Conservation (phyloP, 2,329 filamentous ascomycete species). For the Tolypocladium cylindrosporum region DNA sequence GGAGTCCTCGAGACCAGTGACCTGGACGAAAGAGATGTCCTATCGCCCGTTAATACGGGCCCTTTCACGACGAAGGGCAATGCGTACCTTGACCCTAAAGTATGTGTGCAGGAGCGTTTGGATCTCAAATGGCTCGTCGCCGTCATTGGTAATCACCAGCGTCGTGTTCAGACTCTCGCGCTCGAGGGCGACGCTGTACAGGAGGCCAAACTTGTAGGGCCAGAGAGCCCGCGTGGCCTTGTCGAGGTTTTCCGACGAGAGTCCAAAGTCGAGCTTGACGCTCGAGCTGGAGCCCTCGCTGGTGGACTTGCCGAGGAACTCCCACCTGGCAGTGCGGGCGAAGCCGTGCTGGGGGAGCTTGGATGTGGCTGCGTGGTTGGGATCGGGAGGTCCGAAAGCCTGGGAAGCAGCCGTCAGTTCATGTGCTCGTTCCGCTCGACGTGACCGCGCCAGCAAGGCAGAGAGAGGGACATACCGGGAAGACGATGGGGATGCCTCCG, state of each 20-base stretch:
- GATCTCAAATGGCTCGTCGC: slow-evolving; percentile 73
- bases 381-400: slow-evolving; percentile 79
- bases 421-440: not conserved
- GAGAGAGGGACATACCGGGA: slow-evolving; percentile 55
- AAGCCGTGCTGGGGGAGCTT: slow-evolving; percentile 89
- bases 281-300: slow-evolving; percentile 46
- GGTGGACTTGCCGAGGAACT: slow-evolving; percentile 78
- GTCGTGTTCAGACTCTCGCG: slow-evolving; percentile 67
- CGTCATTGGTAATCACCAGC: slow-evolving; percentile 83
- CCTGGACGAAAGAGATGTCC: slow-evolving; percentile 66
- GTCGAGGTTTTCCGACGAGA: slow-evolving; percentile 63
- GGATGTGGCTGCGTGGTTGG: slow-evolving; percentile 66
- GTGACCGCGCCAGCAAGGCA: not conserved
- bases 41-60: slow-evolving; percentile 23
- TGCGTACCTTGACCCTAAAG: slow-evolving; percentile 63
- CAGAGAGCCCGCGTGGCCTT: slow-evolving; percentile 62
- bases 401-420: slow-evolving; percentile 18
- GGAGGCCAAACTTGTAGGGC: slow-evolving; percentile 79
- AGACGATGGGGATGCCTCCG: slow-evolving; percentile 86
- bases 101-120: slow-evolving; percentile 91
- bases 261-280: slow-evolving; percentile 92
- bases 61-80: not conserved
- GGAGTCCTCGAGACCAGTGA: slow-evolving; percentile 68
- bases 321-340: slow-evolving; percentile 82
- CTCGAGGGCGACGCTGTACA: slow-evolving; percentile 85